Conservation (phyloP, 2,329 filamentous ascomycete genomes). For the Alternaria rosae region DNA sequence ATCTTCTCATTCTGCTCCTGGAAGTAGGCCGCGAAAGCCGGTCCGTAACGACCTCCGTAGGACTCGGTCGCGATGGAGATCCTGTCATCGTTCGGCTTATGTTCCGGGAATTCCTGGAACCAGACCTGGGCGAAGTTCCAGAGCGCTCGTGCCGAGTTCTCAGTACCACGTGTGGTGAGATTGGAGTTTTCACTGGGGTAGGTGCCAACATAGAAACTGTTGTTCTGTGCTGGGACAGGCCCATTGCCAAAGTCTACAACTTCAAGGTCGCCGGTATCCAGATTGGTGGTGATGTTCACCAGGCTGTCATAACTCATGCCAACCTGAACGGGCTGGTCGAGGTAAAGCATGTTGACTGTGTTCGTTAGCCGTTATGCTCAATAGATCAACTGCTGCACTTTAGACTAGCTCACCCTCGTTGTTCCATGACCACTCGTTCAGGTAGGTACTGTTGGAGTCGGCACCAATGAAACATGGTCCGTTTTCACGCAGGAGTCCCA, state of each 20-base stretch:
- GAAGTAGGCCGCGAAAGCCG: conserved; percentile 64
- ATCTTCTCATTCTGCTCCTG: conserved; percentile 65
- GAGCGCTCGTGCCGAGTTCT: conserved; percentile 62
- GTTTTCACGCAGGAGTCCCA: conserved; percentile 52
- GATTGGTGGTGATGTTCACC: conserved; percentile 45
- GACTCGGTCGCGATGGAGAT: conserved; percentile 60
- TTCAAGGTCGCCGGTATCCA: conserved; percentile 29
- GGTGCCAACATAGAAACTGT: conserved; percentile 62
- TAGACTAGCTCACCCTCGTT: conserved; percentile 50
- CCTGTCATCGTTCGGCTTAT: conserved; percentile 65
- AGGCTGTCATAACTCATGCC: conserved; percentile 57
- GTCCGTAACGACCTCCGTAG: conserved; percentile 67
- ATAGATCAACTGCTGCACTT: accelerated
- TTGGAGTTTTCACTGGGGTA: conserved; percentile 56
- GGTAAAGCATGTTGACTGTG: conserved; percentile 62
- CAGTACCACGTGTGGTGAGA: conserved; percentile 58
- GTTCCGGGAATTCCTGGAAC: conserved; percentile 69
- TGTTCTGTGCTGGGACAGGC: conserved; percentile 56
- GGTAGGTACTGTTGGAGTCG: conserved; percentile 59
- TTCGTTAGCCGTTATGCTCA: neutral
- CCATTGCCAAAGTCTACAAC: conserved; percentile 40
- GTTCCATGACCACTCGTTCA: conserved; percentile 70
- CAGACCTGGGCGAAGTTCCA: conserved; percentile 69
- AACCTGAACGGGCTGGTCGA: conserved; percentile 68
- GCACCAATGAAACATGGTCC: conserved; percentile 63